Percentiles rank a stretch among this genome's conserved stretches.
Conservation (phyloP, 2,329 filamentous ascomycete genomes). For the Dactylellina drechsleri region DNA sequence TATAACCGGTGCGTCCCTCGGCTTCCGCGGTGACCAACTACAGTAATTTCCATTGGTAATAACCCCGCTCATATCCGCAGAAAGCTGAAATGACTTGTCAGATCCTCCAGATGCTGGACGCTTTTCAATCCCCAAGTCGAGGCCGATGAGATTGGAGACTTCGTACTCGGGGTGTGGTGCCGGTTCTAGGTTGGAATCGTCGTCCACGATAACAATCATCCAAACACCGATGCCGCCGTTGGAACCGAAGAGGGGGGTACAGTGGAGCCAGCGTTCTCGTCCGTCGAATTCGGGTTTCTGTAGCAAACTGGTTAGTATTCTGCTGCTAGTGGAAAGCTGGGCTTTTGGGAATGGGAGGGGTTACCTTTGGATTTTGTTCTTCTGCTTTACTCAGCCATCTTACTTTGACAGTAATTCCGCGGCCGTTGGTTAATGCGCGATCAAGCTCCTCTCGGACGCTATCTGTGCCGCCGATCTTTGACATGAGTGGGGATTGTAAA, state of each 20-base stretch:
- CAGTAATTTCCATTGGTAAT: constrained; percentile 5
- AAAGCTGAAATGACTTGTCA: constrained; percentile 22
- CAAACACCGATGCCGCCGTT: constrained; percentile 77
- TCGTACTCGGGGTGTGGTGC: constrained; percentile 29
- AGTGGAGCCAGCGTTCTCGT: constrained; percentile 78
- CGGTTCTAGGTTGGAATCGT: constrained; percentile 25
- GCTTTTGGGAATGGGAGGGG: background rate
- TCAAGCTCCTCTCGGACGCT: constrained; percentile 66
- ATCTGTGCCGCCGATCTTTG: constrained; percentile 66
- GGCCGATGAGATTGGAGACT: constrained; percentile 27
- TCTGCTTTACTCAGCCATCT: constrained; percentile 71
- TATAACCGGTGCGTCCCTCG: constrained; percentile 42
- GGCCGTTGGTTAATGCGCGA: constrained; percentile 73
- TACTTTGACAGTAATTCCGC: constrained; percentile 78
- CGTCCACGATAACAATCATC: constrained; percentile 78
- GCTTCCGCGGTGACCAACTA: constrained; percentile 17
- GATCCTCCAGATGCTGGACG: constrained; percentile 18
- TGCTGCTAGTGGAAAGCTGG: background rate
- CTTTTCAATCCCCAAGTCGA: constrained; percentile 21
- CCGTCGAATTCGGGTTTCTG: constrained; percentile 64
- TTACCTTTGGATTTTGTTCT: constrained; percentile 57
- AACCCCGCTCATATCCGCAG: constrained; percentile 8
- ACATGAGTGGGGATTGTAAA: constrained; percentile 70
- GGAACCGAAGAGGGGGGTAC: constrained; percentile 75
- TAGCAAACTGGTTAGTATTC: background rate